A percentile compares a stretch with the other conserved stretches of the same genome.
Conservation (phyloP, 2,329 filamentous ascomycete species). For the Alternaria triticina region DNA sequence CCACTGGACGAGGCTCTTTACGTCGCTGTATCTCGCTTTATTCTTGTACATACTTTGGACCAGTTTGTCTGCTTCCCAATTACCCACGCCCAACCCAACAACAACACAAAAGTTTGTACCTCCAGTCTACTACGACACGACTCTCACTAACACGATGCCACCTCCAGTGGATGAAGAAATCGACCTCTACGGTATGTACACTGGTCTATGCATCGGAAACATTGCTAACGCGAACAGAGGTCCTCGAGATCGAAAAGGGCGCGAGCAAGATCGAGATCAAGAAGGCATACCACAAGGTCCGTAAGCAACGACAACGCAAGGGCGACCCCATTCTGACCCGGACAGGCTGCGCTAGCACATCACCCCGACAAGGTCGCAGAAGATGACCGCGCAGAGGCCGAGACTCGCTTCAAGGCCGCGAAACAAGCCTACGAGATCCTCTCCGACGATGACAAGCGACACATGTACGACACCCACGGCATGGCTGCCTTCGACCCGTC, state of each 20-base stretch:
- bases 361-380: constrained; percentile 97
- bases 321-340: background rate
- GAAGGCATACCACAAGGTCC: constrained; percentile 93
- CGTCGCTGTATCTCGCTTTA: background rate
- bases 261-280: constrained; percentile 84
- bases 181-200: constrained; percentile 63
- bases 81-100: background rate
- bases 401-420: constrained; percentile 89
- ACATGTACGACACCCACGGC: constrained; percentile 90
- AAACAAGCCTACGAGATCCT: constrained; percentile 98
- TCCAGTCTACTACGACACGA: background rate
- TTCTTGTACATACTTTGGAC: constrained; percentile 11
- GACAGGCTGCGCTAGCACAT: constrained; percentile 80
- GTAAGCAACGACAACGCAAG: constrained; percentile 21
- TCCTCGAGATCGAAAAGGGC: constrained; percentile 75
- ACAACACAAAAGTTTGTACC: background rate
- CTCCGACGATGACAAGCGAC: constrained; percentile 90
- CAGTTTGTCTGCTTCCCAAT: background rate
- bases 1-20: background rate
- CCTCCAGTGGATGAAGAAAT: constrained; percentile 54
- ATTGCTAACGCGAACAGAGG: constrained; percentile 62
- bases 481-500: constrained; percentile 93
- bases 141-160: constrained; percentile 16
- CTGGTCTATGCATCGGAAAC: background rate
- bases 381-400: constrained; percentile 81